A percentile compares a stretch with the other conserved stretches of the same genome.
Conservation (phyloP, 2,329 filamentous ascomycete species). For the Lojkania enalia region DNA sequence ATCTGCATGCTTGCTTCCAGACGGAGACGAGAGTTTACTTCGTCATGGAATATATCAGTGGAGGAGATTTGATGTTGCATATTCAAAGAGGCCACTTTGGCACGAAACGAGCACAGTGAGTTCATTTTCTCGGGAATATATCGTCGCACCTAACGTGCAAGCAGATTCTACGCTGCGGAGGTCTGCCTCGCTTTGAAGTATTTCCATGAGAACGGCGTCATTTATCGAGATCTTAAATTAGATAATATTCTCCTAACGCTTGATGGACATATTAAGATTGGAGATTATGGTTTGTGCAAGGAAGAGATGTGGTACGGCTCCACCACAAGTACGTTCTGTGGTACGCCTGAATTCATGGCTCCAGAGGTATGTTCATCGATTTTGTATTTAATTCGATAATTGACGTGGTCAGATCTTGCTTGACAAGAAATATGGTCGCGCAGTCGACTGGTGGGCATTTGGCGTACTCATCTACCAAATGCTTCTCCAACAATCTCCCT, state of each 20-base stretch:
- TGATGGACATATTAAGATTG: constrained; percentile 98
- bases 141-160: constrained; percentile 16
- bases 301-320: constrained; percentile 99
- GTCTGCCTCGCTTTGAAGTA: constrained; percentile 97
- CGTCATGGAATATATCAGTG: constrained; percentile 99
- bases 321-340: constrained; percentile 96
- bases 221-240: constrained; percentile 82
- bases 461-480: constrained; percentile 99
- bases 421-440: constrained; percentile 96
- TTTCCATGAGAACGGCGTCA: constrained; percentile 98
- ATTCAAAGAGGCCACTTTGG: constrained; percentile 97
- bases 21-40: constrained; percentile 98
- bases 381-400: neutral
- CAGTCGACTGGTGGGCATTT: constrained; percentile 99
- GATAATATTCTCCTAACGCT: constrained; percentile 91
- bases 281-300: constrained; percentile 97
- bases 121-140: constrained; percentile 22
- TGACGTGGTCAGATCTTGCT: constrained; percentile 73
- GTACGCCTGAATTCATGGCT: constrained; percentile 99
- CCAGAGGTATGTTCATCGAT: constrained; percentile 69
- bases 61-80: constrained; percentile 98
- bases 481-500: constrained; percentile 97
- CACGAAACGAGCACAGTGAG: constrained; percentile 91
- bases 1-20: constrained; percentile 96
- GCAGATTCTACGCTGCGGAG: constrained; percentile 92